phyloP scores from a whole-genome alignment of 768 basidiomycete species.

The Podaxis sp. region DNA sequence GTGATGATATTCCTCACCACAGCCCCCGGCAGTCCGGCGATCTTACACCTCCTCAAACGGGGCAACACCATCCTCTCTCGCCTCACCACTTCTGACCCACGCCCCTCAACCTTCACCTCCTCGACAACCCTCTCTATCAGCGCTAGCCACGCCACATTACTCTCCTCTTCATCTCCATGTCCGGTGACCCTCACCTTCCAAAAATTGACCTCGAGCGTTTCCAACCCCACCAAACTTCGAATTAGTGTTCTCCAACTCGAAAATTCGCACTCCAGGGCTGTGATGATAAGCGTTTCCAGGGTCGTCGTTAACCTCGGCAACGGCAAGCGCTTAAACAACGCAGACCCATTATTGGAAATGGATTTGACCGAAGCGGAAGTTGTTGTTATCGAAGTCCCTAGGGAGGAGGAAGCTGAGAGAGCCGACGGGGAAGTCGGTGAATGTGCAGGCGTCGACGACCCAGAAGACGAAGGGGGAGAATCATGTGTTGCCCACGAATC shows the following conservation, averaged over 20 bases:
- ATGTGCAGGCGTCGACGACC: conserved; percentile 3
- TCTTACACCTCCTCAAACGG: conserved; percentile 26
- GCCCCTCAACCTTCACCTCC: conserved; percentile 15
- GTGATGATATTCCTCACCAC: conserved; percentile 14
- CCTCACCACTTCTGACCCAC: background rate
- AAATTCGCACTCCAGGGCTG: conserved; percentile 41
- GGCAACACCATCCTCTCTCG: conserved; percentile 24
- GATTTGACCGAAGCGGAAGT: conserved; percentile 14
- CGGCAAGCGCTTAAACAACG: conserved; percentile 1
- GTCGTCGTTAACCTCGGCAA: conserved; percentile 10
- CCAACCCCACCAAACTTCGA: conserved; percentile 31
- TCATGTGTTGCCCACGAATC: conserved; percentile 3
- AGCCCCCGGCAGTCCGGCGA: conserved; percentile 28
- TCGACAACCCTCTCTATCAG: conserved; percentile 20
- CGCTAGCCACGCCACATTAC: conserved; percentile 1
- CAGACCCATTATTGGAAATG: background rate
- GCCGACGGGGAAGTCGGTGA: conserved; percentile 2
- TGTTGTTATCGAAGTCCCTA: conserved; percentile 3
- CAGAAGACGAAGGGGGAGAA: background rate
- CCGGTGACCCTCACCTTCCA: conserved; percentile 32
- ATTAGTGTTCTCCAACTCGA: conserved; percentile 36
- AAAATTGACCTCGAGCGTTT: conserved; percentile 45
- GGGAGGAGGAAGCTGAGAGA: conserved; percentile 1
- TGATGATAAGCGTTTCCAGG: conserved; percentile 38
- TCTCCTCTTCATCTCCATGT: conserved; percentile 27